Conservation (phyloP, 164 flowering plant species). For the Vitis riparia region DNA sequence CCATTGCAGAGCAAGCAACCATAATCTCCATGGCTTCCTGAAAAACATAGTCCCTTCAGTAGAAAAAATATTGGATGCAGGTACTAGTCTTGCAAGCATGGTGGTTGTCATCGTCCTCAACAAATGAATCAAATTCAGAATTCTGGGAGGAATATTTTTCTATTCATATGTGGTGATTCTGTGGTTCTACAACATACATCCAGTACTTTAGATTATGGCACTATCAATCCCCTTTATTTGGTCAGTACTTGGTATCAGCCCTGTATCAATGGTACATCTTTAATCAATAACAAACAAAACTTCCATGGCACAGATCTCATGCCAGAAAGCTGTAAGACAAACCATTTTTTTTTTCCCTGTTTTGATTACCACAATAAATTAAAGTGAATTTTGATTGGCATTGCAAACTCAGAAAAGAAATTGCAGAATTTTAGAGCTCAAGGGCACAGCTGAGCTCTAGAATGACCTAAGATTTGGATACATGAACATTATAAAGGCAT, state of each 20-base stretch:
- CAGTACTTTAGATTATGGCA: not conserved
- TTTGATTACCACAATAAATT: not conserved
- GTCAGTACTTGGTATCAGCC: not conserved
- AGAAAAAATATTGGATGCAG: not conserved
- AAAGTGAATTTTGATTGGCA: not conserved
- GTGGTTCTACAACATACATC: too few relatives aligned
- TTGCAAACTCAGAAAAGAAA: constrained; percentile 1
- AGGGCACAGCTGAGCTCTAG: not conserved
- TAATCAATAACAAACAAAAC: not conserved
- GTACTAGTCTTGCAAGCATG: not conserved
- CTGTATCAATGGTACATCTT: not conserved
- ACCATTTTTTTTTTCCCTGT: not conserved
- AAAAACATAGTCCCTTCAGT: constrained; percentile 13
- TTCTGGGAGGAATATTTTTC: too few relatives aligned
- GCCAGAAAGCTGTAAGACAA: constrained; percentile 1
- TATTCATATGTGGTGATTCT: too few relatives aligned
- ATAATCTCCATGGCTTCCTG: constrained; percentile 96
- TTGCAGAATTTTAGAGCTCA: not conserved
- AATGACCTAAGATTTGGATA: not conserved
- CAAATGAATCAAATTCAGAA: too few relatives aligned
- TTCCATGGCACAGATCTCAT: not conserved
- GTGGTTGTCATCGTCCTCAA: not conserved
- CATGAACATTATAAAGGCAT: too few relatives aligned
- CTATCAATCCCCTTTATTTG: not conserved
- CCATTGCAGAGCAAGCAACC: constrained; percentile 91